Base-by-base conservation (phyloP, 2,329 filamentous ascomycete species). In the Colletotrichum tanaceti region DNA sequence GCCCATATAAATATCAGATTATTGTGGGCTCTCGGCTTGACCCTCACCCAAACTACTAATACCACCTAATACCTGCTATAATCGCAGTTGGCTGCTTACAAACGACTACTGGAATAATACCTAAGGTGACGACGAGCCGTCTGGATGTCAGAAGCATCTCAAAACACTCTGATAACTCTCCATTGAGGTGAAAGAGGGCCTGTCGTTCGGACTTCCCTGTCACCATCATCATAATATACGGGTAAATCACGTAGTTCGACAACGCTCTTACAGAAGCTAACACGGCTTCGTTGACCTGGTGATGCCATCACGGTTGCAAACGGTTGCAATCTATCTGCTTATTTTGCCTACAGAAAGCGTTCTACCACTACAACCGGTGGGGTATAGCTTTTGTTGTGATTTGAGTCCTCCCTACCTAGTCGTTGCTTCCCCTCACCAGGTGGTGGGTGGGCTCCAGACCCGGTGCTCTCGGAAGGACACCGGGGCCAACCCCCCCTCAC, bases 371-470 rank as follows among this genome's bases (percentile, higher is more conserved):
- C 58, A 47, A 44, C 16, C 41, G 63, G 41, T 39, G 22, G 46
- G 13, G 64, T 63, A 58, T 70, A 63, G 41, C 63, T 70, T 70
- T 70, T 70, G 41, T 50, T 65, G 49, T 65, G 38, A 55, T 61
- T 61, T 41, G 32, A 50, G 24, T 47, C 58, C 52, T 57, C 64
- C 39, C 9, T 47, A 32, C 24, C 9, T 47, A 32, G 24, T 68
- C 46, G 22, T 59, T 22, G 20, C 53, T 58, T 62, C 58, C 58
- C 24, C 58, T 70, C 58, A 22, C 64, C 58, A 47, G 58, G 60
- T 14, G 50, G 50, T 47, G 50, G 50, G 50, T 47, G 50, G 57
- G 57, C 14, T 60, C 41, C 38, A 46, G 50, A 39, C 6, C 39
- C 24, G 20, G 49, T 46, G 43, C 32, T 41, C 63, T 60, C 49